Evolutionary conservation across 345 rosid genomes (phyloP), one percentile per base, ranked within the genome.

Genomic region (Murraya paniculata): DNA sequence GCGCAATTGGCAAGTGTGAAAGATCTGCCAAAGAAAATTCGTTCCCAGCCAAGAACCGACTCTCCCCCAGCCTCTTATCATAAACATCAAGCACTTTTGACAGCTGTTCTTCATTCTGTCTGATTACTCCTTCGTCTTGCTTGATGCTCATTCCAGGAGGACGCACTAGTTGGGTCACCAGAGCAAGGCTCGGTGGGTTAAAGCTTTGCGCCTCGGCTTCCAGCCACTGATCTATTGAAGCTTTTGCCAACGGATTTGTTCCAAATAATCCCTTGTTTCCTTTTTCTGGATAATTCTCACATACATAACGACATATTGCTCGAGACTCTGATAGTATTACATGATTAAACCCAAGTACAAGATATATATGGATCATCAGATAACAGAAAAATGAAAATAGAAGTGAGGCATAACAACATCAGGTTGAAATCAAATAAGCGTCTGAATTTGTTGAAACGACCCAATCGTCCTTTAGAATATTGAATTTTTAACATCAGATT

Each of bases 191-290:
- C 1, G 90, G 89, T 14, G 93, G 91, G 74, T 85, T 81, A 75
- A 84, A 92, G 80, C 81, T 86, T 82, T 92, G 94, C 55, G 86
- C 83, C 75, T 92, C 97, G 2, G 90, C 93, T 71, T 92, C 97
- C 38, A 89, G 31, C 97, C 97, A 92, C n/a, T 89, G 94, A 60
- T 92, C 97, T 68, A 92, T 85, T 28, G 91, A 89, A n/a, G 97
- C 94, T 78, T 89, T 89, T 33, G 78, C 85, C 50, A 87, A 76
- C 4, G 91, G 91, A 84, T 88, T 86, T 38, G 86, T 82, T 8
- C 90, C 90, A 68, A 80, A 92, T 56, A 92, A 41, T 38, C 74
- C 82, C 55, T 74, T 88, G 87, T 86, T 87, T 39, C 94, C 97
- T 64, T 74, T 89, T 13, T 83, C 88, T 21, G 79, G 33, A 39